Base-by-base conservation (phyloP, 495 filamentous ascomycete genomes). In the Podospora sp. region DNA sequence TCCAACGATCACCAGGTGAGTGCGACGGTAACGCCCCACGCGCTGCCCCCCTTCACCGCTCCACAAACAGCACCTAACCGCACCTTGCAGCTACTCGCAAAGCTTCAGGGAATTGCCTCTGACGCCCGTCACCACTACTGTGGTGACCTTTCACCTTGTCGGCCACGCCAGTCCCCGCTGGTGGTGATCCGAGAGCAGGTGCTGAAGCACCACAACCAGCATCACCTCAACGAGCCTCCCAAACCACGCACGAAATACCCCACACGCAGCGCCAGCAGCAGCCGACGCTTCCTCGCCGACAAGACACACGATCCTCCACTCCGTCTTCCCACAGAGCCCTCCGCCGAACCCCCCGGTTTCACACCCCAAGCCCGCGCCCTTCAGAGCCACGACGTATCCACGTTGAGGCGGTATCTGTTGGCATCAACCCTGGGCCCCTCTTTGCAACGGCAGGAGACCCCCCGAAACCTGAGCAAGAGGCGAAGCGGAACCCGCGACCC, bases 61-160 rank as follows among this genome's bases (percentile, higher is more conserved):
- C 26, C 58, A 46, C 35, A 72, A 46, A 46, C 40, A 46, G 40
- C 40, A 46, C 49, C 70, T 58, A 46, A 33, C 26, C 63, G 27
- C n/a, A 60, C 33, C 64, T 22, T 16, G 52, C 35, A n/a, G 55
- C 24, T 49, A 40, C 60, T 29, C 8, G 56, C 36, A 62, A 35
- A 35, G 29, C 59, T 49, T 40, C 0, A 35, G 29, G 27, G 12
- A 9, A n/a, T 22, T 22, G 7, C 6, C 12, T 49, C 8, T 24
- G 22, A 46, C 27, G 59, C 63, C 33, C 63, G 69, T 73, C 77
- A 77, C 77, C 76, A 76, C 76, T 33, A 16, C 50, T 40, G 80
- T 81, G 80, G 79, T 82, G 79, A 78, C 68, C 61, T 62, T 73
- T 77, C 81, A 80, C 65, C 74, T 84, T 84, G 81, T 83, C 79